These are phyloP conservation scores for Alternaria atra DNA, from an alignment of 2,329 filamentous ascomycete species.

Conservation along the genomic window DNA sequence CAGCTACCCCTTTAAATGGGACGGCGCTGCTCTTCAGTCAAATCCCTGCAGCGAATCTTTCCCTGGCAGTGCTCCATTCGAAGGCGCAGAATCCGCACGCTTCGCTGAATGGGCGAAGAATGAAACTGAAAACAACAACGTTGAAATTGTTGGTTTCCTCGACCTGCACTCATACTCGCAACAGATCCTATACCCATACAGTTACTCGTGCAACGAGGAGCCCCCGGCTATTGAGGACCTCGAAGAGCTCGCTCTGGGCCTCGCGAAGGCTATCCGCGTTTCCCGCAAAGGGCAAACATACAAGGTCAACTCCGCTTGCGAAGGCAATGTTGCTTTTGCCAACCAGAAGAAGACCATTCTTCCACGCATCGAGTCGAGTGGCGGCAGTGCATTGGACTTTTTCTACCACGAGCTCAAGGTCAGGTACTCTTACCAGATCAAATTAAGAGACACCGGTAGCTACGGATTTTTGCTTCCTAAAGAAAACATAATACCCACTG, in stretches of 20 bases:
- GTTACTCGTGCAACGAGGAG: constrained; percentile 78
- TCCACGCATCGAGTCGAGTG: constrained; percentile 74
- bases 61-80: constrained; percentile 82
- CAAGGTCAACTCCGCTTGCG: constrained; percentile 81
- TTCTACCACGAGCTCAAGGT: constrained; percentile 89
- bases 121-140: constrained; percentile 74
- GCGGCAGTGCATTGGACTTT: constrained; percentile 91
- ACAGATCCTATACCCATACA: constrained; percentile 91
- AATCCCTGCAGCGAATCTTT: constrained; percentile 95
- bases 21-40: constrained; percentile 66
- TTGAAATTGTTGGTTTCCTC: constrained; percentile 82
- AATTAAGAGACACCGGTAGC: constrained; percentile 89
- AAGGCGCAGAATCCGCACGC: constrained; percentile 78
- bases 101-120: constrained; percentile 86
- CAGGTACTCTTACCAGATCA: constrained; percentile 90
- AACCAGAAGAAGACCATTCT: constrained; percentile 48
- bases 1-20: constrained; percentile 86
- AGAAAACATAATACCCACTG: constrained; percentile 87
- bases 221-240: constrained; percentile 92
- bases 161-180: constrained; percentile 97
- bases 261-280: constrained; percentile 88
- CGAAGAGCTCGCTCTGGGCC: constrained; percentile 85
- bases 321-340: constrained; percentile 70
- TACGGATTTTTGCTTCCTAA: constrained; percentile 92
- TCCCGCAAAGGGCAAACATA: constrained; percentile 75